Evolutionary conservation across 1,139 yeast genomes (phyloP).

Genomic region (Saccharomyces hybrid): DNA sequence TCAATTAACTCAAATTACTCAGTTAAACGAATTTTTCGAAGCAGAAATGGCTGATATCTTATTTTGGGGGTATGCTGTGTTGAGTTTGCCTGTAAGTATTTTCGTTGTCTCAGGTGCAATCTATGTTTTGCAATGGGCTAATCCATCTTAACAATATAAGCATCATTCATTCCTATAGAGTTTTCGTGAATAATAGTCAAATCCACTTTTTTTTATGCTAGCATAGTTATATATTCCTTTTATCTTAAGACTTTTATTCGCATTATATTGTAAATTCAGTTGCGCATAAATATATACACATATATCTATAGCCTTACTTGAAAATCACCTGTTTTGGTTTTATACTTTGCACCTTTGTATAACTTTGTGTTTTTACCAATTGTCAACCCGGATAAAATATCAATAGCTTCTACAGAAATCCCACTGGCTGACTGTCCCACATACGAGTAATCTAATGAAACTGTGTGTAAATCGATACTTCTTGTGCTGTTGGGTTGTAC

Average conservation of each 20-base stretch:
- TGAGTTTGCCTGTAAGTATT: constrained; percentile 69
- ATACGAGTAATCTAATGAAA: not conserved
- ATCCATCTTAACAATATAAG: constrained; percentile 5
- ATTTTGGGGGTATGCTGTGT: constrained; percentile 69
- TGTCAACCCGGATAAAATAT: constrained; percentile 15
- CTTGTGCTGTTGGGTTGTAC: not conserved
- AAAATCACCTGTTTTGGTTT: constrained; percentile 58
- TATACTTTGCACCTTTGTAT: constrained; percentile 81
- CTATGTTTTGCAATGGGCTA: constrained; percentile 35
- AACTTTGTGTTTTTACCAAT: constrained; percentile 55
- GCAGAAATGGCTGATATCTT: constrained; percentile 67
- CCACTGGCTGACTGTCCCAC: not conserved
- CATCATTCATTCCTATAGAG: not conserved
- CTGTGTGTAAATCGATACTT: not conserved
- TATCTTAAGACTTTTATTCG: not conserved
- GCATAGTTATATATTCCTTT: not conserved
- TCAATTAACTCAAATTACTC: constrained; percentile 70
- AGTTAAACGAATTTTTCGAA: constrained; percentile 51
- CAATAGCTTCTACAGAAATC: not conserved
- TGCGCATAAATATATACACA: not conserved
- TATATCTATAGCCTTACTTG: constrained; percentile 19
- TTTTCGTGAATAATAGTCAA: not conserved
- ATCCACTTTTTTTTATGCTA: constrained; percentile 2
- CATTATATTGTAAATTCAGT: not conserved
- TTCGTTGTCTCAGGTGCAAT: constrained; percentile 60